phyloP scores from a whole-genome alignment of 441 rosid genomes.

The Arabidopsis lyrata region DNA sequence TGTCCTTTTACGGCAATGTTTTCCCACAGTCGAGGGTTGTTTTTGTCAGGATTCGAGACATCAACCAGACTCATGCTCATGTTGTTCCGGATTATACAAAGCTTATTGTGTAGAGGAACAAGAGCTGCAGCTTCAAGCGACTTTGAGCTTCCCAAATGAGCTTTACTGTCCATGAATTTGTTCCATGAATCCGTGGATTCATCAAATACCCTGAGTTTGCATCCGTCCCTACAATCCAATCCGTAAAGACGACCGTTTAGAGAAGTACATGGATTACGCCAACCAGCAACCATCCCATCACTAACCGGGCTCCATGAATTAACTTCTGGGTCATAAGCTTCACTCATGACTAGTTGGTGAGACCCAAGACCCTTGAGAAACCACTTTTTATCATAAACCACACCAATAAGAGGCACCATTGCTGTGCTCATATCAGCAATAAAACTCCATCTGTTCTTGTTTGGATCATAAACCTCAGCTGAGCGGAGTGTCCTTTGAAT shows the following conservation, averaged over 20 bases:
- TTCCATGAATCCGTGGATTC: slow-evolving; percentile 78
- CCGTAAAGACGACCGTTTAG: slow-evolving; percentile 79
- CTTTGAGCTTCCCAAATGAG: slow-evolving; percentile 79
- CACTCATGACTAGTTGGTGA: slow-evolving; percentile 87
- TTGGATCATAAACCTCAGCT: slow-evolving; percentile 93
- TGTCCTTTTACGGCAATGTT: slow-evolving; percentile 80
- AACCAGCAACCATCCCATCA: slow-evolving; percentile 86
- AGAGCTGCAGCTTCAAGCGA: slow-evolving; percentile 91
- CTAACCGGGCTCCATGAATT: slow-evolving; percentile 73
- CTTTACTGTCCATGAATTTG: slow-evolving; percentile 83
- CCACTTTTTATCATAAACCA: slow-evolving; percentile 86
- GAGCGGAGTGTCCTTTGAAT: slow-evolving; percentile 85
- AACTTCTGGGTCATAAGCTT: slow-evolving; percentile 79
- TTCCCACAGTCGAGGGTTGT: slow-evolving; percentile 79
- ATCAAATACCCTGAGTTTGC: slow-evolving; percentile 81
- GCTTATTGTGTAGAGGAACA: slow-evolving; percentile 79
- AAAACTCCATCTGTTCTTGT: slow-evolving; percentile 80
- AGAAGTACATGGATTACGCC: slow-evolving; percentile 86
- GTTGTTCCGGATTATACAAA: slow-evolving; percentile 89
- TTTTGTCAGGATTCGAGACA: slow-evolving; percentile 73
- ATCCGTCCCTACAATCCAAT: slow-evolving; percentile 86
- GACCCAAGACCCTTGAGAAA: slow-evolving; percentile 88
- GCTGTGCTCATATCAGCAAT: slow-evolving; percentile 94
- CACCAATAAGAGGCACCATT: slow-evolving; percentile 93
- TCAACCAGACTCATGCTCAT: slow-evolving; percentile 92